Base-by-base conservation (phyloP, 345 rosid species). In the Orychophragmus violaceus region DNA sequence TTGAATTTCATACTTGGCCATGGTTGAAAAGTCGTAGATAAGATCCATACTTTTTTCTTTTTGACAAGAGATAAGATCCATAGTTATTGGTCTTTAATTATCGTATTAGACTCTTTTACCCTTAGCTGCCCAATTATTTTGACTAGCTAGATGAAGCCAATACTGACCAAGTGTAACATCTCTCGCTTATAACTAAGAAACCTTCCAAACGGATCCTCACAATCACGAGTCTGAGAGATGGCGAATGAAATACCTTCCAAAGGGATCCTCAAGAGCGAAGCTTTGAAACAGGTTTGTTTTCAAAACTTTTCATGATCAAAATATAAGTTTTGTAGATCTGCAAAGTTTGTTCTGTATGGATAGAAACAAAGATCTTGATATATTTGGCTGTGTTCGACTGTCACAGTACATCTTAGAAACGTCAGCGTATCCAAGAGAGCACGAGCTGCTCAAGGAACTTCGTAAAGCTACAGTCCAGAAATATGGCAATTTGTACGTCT, bases 391-490 rank as follows among this genome's bases (percentile, higher is more conserved):
- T 44, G 41, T 17, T 65, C 57, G 6, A 44, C 29, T 6, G 25
- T 18, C 16, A 57, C 37, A 70, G 75, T 70, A 70, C 57, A 62
- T 70, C 62, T 9, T 70, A 17, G 50, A 62, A 62, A 82, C 84
- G 4, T 76, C 76, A 58, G 85, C 74, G 0, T 79, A 76, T 46
- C 87, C 85, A 10, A 81, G 79, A 55, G 91, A 86, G 66, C 84
- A 84, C 24, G 74, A 71, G 17, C 79, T 71, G 36, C 82, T 84
- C 25, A 86, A 70, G 74, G 70, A 70, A 19, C 53, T 86, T 35
- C 53, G 85, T 46, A 77, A 84, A 53, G 81, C 71, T 16, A 82
- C 85, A 0, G 70, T 37, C 9, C 50, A 68, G 5, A 77, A 81
- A 23, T 78, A 76, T 57, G 72, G 48, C 36, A 64, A 62, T 21